These are phyloP conservation scores for Iberis amara DNA, from an alignment of 441 rosid genomes.

Conservation along the genomic window DNA sequence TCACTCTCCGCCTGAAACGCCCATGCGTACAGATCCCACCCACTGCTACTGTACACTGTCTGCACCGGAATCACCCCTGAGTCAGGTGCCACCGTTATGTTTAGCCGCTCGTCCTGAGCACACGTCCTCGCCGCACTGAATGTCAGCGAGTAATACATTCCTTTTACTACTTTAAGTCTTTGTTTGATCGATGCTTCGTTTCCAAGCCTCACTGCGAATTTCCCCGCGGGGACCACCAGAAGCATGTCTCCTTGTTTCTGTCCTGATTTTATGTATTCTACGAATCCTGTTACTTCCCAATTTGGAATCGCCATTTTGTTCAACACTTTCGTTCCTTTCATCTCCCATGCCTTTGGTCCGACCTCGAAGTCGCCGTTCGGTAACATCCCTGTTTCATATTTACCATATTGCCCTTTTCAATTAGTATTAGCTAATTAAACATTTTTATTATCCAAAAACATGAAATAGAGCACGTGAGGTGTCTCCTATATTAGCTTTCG, in stretches of 20 bases:
- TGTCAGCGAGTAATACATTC: constrained; percentile 51
- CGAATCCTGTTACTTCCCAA: constrained; percentile 53
- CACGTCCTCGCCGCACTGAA: constrained; percentile 62
- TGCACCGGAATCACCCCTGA: constrained; percentile 76
- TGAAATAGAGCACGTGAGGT: constrained; percentile 19
- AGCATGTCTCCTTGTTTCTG: constrained; percentile 72
- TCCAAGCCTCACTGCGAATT: constrained; percentile 52
- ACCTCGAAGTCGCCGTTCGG: constrained; percentile 59
- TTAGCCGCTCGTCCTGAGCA: constrained; percentile 55
- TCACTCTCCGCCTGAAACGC: too few relatives aligned
- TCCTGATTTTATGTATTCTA: constrained; percentile 56
- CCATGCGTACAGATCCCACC: too few relatives aligned
- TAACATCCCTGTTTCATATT: constrained; percentile 33
- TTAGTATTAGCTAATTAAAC: too few relatives aligned
- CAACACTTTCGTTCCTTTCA: constrained; percentile 47
- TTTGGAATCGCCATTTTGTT: constrained; percentile 41
- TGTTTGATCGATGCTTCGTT: constrained; percentile 67
- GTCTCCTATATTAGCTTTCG: constrained; percentile 20
- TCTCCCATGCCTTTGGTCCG: constrained; percentile 42
- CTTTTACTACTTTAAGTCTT: constrained; percentile 36
- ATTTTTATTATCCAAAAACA: too few relatives aligned
- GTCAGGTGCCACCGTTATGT: constrained; percentile 54
- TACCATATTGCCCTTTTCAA: constrained; percentile 2
- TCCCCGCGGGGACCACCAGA: constrained; percentile 60
- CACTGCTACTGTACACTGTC: constrained; percentile 49